Evolutionary conservation across 495 filamentous ascomycete species (phyloP).

Genomic region (Penicillium tannophilum): DNA sequence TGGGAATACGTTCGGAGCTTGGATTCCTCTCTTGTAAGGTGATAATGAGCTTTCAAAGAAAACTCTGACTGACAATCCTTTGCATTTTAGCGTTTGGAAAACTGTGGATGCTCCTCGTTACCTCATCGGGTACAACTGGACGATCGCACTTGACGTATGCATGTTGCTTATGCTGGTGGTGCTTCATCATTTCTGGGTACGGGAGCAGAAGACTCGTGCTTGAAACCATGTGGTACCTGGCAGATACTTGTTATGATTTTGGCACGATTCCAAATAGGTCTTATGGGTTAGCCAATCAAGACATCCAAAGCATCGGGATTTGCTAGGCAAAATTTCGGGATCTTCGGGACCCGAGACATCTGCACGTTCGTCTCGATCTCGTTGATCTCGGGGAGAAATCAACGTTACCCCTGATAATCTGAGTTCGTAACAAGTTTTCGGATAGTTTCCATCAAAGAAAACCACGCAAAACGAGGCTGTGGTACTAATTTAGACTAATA

Average conservation of each 20-base stretch:
- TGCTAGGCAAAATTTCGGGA: not conserved
- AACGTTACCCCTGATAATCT: not conserved
- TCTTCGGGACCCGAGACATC: not conserved
- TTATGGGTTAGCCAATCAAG: not conserved
- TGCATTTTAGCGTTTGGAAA: conserved; percentile 26
- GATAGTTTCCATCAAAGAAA: not conserved
- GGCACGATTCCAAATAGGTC: not conserved
- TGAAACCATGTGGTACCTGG: not conserved
- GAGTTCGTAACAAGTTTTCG: not conserved
- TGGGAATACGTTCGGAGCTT: conserved; percentile 48
- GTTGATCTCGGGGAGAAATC: not conserved
- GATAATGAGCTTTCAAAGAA: not conserved
- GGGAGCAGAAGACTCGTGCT: conserved; percentile 17
- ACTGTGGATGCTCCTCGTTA: conserved; percentile 33
- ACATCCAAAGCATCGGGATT: not conserved
- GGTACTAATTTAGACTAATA: not conserved
- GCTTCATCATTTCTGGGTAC: conserved; percentile 25
- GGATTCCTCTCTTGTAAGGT: conserved; percentile 31
- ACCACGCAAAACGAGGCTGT: not conserved
- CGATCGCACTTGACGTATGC: conserved; percentile 30
- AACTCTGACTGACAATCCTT: conserved; percentile 6
- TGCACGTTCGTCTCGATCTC: not conserved
- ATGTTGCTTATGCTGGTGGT: conserved; percentile 30
- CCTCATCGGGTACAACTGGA: conserved; percentile 33
- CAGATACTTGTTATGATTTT: not conserved